Evolutionary conservation across 352 stramenopile species (phyloP).

Genomic region (Blastocystis sp.): DNA sequence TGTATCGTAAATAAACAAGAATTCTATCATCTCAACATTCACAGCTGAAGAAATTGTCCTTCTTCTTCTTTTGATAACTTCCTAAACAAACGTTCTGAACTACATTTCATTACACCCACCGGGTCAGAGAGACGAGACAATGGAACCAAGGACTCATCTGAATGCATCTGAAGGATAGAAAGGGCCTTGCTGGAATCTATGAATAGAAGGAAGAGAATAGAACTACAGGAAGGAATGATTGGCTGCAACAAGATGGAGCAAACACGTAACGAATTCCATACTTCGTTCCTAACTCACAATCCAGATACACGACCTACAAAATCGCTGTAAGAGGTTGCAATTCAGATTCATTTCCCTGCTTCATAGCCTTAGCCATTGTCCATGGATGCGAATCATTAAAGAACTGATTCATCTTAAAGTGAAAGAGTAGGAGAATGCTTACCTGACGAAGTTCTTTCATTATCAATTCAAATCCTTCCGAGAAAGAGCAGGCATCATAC

Average conservation of each 20-base stretch:
- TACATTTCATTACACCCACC: background rate
- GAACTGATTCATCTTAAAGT: slow-evolving; percentile 11
- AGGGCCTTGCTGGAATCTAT: slow-evolving; percentile 25
- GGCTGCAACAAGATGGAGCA: slow-evolving; percentile 63
- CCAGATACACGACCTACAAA: background rate
- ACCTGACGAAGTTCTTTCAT: background rate
- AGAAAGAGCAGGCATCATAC: slow-evolving; percentile 11
- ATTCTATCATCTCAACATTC: background rate
- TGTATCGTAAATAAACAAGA: background rate
- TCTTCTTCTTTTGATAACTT: slow-evolving; percentile 41
- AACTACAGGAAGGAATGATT: slow-evolving; percentile 57
- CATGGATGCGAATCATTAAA: slow-evolving; percentile 56
- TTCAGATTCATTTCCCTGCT: background rate
- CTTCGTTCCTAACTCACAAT: slow-evolving; percentile 10
- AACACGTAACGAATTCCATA: slow-evolving; percentile 63
- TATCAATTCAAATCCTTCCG: background rate
- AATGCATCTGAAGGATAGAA: background rate
- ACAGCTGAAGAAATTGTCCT: background rate
- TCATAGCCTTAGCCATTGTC: slow-evolving; percentile 16
- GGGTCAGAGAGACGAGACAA: background rate
- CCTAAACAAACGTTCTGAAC: slow-evolving; percentile 30
- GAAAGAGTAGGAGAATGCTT: background rate
- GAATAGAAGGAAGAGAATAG: background rate
- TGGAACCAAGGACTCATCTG: background rate
- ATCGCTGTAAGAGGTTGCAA: background rate